Percentiles rank a stretch among this genome's conserved stretches.
Evolutionary conservation across 225 moss, liverwort and hornwort genomes (phyloP).

Genomic region (Sphagnum contortum): DNA sequence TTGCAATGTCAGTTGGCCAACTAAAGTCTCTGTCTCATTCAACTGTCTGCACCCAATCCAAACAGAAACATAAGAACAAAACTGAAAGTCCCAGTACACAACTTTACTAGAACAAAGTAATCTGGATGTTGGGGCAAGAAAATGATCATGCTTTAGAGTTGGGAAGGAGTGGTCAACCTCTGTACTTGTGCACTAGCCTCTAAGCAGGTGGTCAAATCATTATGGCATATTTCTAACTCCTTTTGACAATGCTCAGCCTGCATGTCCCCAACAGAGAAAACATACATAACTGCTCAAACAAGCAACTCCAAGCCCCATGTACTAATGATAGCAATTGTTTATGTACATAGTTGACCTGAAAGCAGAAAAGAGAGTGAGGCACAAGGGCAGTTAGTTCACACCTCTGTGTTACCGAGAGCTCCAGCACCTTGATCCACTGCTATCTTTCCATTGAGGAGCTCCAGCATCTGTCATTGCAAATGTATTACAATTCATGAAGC

Average conservation of each 20-base stretch:
- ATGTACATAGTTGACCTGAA: neutral
- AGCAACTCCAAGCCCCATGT: too few relatives aligned
- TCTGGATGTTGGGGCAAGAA: too few relatives aligned
- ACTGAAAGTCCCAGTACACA: too few relatives aligned
- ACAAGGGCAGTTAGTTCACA: conserved; percentile 4
- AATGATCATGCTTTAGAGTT: too few relatives aligned
- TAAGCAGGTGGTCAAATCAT: conserved; percentile 69
- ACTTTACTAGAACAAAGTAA: too few relatives aligned
- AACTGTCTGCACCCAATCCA: conserved; percentile 43
- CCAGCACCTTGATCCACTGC: conserved; percentile 25
- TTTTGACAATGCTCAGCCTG: conserved; percentile 57
- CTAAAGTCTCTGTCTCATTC: conserved; percentile 39
- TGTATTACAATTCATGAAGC: too few relatives aligned
- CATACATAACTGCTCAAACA: too few relatives aligned
- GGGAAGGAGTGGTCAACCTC: conserved; percentile 25
- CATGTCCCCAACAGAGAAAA: neutral
- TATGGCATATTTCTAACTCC: conserved; percentile 75
- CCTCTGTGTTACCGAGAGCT: conserved; percentile 32
- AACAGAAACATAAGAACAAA: too few relatives aligned
- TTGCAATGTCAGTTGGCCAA: conserved; percentile 36
- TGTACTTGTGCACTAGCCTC: conserved; percentile 69
- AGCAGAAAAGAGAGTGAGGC: neutral
- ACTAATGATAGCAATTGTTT: too few relatives aligned
- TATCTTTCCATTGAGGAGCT: conserved; percentile 55
- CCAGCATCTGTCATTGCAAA: conserved; percentile 29